Base-by-base conservation (phyloP, 495 filamentous ascomycete genomes). In the Podospora appendiculata region DNA sequence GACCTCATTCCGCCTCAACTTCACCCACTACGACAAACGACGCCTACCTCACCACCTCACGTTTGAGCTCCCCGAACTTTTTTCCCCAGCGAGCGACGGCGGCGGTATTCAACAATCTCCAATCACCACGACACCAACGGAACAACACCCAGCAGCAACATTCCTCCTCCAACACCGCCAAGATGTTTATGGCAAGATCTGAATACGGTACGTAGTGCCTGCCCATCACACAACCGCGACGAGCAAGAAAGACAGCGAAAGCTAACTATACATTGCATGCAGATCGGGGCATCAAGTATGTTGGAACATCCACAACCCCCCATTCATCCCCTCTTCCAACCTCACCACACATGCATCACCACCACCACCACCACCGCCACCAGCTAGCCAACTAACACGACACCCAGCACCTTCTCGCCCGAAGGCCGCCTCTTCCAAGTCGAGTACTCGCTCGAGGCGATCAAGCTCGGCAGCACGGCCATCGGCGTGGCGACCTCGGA, bases 361-460 rank as follows among this genome's bases (percentile, higher is more conserved):
- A 25, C 2, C 25, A 25, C 2, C 25, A 25, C 4, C 16, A 11
- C 13, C 25, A 25, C 2, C 25, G 5, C 4, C 16, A 11, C 13
- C 44, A 40, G 41, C 43, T 33, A 34, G 25, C 34, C 32, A 34
- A 16, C 54, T 45, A 42, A 57, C 45, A 38, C 36, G 17, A 45
- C 42, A 41, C 42, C 44, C 68, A 97, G 91, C 81, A 98, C 93
- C 81, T 98, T 98, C 86, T 98, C 93, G 59, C 93, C 93, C 45
- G 93, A 98, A 81, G 93, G 93, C 62, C 93, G 93, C 76, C 87
- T 98, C 70, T 98, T 98, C 83, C 93, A 98, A 80, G 93, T 98
- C 75, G 93, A 98, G 86, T 98, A 98, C 82, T 97, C 94, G 52
- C 87, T 98, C 57, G 93, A 98, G 82, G 93, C 93, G 70, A 98